Conservation (phyloP, 352 stramenopile genomes). For the Bremia lactucae region DNA sequence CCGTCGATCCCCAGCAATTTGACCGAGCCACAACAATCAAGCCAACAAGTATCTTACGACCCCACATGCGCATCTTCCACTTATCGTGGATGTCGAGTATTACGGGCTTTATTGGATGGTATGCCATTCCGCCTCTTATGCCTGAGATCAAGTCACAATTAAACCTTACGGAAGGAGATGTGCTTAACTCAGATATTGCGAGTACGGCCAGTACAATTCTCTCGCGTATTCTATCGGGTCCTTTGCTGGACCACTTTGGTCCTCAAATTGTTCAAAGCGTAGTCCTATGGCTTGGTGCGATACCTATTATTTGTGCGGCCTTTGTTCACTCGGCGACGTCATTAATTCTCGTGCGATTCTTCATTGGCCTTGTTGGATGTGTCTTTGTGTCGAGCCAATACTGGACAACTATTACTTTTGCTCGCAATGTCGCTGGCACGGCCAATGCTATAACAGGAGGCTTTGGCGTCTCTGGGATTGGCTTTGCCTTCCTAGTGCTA, state of each 20-base stretch:
- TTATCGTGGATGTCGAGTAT: slow-evolving; percentile 88
- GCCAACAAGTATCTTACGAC: slow-evolving; percentile 63
- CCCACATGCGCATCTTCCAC: slow-evolving; percentile 94
- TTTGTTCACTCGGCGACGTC: slow-evolving; percentile 70
- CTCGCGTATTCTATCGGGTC: slow-evolving; percentile 86
- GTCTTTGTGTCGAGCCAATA: slow-evolving; percentile 93
- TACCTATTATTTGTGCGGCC: slow-evolving; percentile 79
- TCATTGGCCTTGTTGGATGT: slow-evolving; percentile 90
- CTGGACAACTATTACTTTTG: slow-evolving; percentile 93
- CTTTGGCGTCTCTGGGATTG: slow-evolving; percentile 89
- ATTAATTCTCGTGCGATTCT: slow-evolving; percentile 87
- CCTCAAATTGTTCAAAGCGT: slow-evolving; percentile 72
- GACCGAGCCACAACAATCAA: slow-evolving; percentile 72
- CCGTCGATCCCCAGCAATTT: slow-evolving; percentile 44
- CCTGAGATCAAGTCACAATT: slow-evolving; percentile 84
- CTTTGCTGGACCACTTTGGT: slow-evolving; percentile 89
- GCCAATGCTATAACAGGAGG: slow-evolving; percentile 89
- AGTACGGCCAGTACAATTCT: slow-evolving; percentile 88
- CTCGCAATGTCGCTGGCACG: slow-evolving; percentile 87
- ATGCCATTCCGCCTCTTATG: slow-evolving; percentile 90
- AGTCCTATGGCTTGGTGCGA: slow-evolving; percentile 75
- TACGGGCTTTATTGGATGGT: slow-evolving; percentile 91
- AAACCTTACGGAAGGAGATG: slow-evolving; percentile 72
- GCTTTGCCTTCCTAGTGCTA: slow-evolving; percentile 83
- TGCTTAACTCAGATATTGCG: slow-evolving; percentile 89